Evolutionary conservation across 1,284 basidiomycete genomes (phyloP), one percentile per base, ranked within the genome.

Genomic region (Cutaneotrichosporon sp.): DNA sequence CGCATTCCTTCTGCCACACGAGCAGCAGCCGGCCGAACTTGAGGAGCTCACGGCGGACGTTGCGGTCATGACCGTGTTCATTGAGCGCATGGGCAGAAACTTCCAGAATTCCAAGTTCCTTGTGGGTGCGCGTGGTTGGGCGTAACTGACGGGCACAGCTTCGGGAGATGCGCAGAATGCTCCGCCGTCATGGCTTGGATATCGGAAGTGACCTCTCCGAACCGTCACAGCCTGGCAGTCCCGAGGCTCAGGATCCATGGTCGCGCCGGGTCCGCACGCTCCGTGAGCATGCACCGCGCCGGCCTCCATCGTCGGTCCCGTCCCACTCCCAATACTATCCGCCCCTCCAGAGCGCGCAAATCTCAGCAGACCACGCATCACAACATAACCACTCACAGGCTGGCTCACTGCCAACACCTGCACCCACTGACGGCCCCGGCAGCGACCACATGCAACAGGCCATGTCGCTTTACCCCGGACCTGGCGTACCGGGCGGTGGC

Each of bases 161-260:
- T n/a, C 55, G 57, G 13, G 69, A 70, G 46, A 66, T 56, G n/a
- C 66, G 62, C 21, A 42, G 56, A 9, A 66, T 70, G 59, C 56
- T 70, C 7, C 61, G 59, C 11, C 64, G 69, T 8, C 69, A 70
- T 30, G 65, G 65, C 16, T 56, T 70, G 8, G 66, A 68, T 46
- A 56, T 57, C 14, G 53, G 52, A 0, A 47, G 53, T 3, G 61
- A 53, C 32, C 13, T 58, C 14, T 63, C 63, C 9, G 64, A 68
- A 11, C 52, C 60, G 3, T 68, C 66, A 21, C 59, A 58, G 10
- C 64, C 64, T 1, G 59, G 62, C 26, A 63, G 62, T 11, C 66
- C 66, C 3, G 62, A 14, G 4, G 66, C 53, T 0, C 30, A 53
- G 9, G 65, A 69, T 50, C 67, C 64, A 2, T 66, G 65, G 65